These are phyloP conservation scores for Phyllosticta citrichinensis DNA, from an alignment of 2,329 filamentous ascomycete genomes.

Conservation along the genomic window DNA sequence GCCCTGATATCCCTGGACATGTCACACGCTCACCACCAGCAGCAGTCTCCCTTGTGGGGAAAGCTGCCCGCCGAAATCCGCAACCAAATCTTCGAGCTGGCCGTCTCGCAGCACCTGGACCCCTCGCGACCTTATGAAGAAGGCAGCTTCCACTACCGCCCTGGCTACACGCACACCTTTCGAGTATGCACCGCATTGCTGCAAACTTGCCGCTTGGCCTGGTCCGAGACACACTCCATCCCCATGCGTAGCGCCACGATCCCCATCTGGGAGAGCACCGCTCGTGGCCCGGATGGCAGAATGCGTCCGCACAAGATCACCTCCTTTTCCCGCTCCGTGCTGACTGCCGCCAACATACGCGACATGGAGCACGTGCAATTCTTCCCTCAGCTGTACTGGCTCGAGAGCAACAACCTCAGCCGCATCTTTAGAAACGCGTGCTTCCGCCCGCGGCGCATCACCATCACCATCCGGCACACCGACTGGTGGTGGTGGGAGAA, in stretches of 20 bases:
- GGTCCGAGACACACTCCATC: constrained; percentile 28
- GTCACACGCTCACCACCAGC: constrained; percentile 15
- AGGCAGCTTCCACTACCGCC: constrained; percentile 13
- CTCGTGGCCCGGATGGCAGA: not conserved
- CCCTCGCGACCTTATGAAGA: constrained; percentile 9
- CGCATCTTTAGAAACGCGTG: constrained; percentile 1
- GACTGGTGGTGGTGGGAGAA: constrained; percentile 76
- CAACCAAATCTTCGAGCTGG: constrained; percentile 16
- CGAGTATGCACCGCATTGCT: constrained; percentile 25
- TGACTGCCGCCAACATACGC: not conserved
- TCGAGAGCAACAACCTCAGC: not conserved
- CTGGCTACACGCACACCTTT: constrained; percentile 21
- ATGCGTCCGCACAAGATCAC: not conserved
- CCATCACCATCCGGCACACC: constrained; percentile 40
- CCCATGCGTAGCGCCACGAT: constrained; percentile 21
- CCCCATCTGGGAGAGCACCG: constrained; percentile 2
- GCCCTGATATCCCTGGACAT: constrained; percentile 15
- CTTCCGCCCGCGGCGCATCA: constrained; percentile 30
- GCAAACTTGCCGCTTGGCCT: constrained; percentile 29
- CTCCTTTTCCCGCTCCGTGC: not conserved
- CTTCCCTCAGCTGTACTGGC: not conserved
- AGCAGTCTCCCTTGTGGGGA: constrained; percentile 17
- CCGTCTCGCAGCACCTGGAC: constrained; percentile 13
- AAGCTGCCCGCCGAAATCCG: constrained; percentile 19
- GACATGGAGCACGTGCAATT: constrained; percentile 6